These are phyloP conservation scores for Diversispora eburnea DNA, from an alignment of 192 early-diverging fungal species.

Conservation along the genomic window DNA sequence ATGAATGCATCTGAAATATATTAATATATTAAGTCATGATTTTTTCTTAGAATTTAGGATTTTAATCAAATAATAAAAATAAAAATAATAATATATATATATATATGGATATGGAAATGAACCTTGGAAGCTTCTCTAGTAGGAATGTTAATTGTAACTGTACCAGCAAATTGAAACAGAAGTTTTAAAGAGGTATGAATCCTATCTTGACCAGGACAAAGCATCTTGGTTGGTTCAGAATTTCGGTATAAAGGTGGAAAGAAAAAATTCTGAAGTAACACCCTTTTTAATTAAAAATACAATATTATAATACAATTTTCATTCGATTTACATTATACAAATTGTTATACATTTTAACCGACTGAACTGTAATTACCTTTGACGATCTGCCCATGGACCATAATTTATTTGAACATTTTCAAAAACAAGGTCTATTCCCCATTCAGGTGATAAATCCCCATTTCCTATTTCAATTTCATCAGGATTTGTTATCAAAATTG, in stretches of 20 bases:
- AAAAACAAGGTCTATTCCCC: slow-evolving; percentile 61
- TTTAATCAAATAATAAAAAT: not conserved
- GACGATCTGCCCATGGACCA: slow-evolving; percentile 80
- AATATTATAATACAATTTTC: not conserved
- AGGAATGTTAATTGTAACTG: slow-evolving; percentile 59
- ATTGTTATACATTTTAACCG: not conserved
- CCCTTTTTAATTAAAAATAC: slow-evolving; percentile 30
- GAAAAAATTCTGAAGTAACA: slow-evolving; percentile 64
- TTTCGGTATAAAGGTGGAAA: slow-evolving; percentile 68
- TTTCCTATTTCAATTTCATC: slow-evolving; percentile 45
- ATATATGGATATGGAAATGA: not conserved
- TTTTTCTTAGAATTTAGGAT: slow-evolving; percentile 26
- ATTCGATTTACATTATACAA: not conserved
- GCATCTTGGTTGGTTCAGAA: slow-evolving; percentile 40
- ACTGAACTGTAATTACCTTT: slow-evolving; percentile 42
- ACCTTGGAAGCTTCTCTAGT: slow-evolving; percentile 72
- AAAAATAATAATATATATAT: not conserved
- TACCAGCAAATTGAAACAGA: slow-evolving; percentile 56
- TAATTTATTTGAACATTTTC: slow-evolving; percentile 61
- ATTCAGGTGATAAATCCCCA: slow-evolving; percentile 63
- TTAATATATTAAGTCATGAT: no score
- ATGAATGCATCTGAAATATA: no score
- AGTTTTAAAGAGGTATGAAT: slow-evolving; percentile 54
- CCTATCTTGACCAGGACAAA: slow-evolving; percentile 55
- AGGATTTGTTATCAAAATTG: slow-evolving; percentile 19